phyloP scores from a whole-genome alignment of 805 yeast genomes.

The Alloascoidea africana region DNA sequence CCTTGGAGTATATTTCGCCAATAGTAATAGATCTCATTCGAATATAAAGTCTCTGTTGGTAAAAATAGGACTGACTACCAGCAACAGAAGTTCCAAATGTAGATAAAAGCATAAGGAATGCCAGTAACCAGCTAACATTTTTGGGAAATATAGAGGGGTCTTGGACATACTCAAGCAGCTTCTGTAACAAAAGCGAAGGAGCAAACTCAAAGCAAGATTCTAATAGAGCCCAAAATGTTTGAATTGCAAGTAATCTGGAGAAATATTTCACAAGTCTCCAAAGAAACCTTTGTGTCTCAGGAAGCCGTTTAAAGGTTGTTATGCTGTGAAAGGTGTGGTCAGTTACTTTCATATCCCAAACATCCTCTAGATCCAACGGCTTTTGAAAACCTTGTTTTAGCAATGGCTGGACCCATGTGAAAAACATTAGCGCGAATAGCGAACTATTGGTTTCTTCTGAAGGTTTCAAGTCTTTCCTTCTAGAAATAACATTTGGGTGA shows the following conservation, averaged over 20 bases:
- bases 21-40: slow-evolving; percentile 82
- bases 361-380: slow-evolving; percentile 42
- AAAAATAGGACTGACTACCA: slow-evolving; percentile 69
- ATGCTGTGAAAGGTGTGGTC: slow-evolving; percentile 66
- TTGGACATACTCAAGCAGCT: slow-evolving; percentile 72
- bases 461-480: slow-evolving; percentile 33
- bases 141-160: slow-evolving; percentile 45
- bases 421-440: slow-evolving; percentile 45
- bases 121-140: slow-evolving; percentile 80
- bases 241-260: slow-evolving; percentile 41
- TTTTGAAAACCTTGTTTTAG: slow-evolving; percentile 48
- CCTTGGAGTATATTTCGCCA: slow-evolving; percentile 88
- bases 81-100: slow-evolving; percentile 44
- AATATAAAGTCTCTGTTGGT: slow-evolving; percentile 86
- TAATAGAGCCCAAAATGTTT: slow-evolving; percentile 56
- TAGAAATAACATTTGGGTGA: slow-evolving; percentile 33
- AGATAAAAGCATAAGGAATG: slow-evolving; percentile 50
- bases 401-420: slow-evolving; percentile 64
- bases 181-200: slow-evolving; percentile 70
- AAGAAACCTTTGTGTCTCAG: slow-evolving; percentile 39
- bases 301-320: slow-evolving; percentile 50
- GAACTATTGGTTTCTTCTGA: slow-evolving; percentile 63
- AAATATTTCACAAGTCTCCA: slow-evolving; percentile 48
- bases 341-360: slow-evolving; percentile 72
- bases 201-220: slow-evolving; percentile 55